Conservation (phyloP, 2,329 filamentous ascomycete species). For the Cercospora zeae-maydis region DNA sequence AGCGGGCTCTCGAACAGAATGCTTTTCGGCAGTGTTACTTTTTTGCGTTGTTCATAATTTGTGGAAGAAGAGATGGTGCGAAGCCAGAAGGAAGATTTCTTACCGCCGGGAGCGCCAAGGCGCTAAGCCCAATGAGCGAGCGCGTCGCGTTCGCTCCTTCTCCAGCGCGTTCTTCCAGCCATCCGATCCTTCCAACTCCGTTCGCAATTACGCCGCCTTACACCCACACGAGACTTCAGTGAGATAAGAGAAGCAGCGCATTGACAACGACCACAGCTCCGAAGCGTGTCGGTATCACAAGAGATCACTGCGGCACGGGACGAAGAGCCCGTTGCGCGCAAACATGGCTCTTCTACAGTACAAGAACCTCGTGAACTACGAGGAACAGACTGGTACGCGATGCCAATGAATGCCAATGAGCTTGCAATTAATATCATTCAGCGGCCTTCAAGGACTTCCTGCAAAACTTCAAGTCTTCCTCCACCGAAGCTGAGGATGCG, state of each 20-base stretch:
- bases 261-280: background rate
- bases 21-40: conserved; percentile 40
- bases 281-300: background rate
- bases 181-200: background rate
- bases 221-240: background rate
- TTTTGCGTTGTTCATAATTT: conserved; percentile 38
- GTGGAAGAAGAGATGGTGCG: conserved; percentile 19
- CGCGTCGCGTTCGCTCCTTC: conserved; percentile 8
- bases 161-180: conserved; percentile 3
- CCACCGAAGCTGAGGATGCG: conserved; percentile 70
- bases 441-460: conserved; percentile 86
- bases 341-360: conserved; percentile 83
- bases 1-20: conserved; percentile 41
- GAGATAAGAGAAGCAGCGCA: background rate
- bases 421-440: conserved; percentile 43
- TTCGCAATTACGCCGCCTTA: background rate
- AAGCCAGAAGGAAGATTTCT: conserved; percentile 11
- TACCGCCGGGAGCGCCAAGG: conserved; percentile 1
- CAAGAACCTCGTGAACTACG: conserved; percentile 78
- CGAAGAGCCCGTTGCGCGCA: conserved; percentile 1
- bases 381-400: conserved; percentile 69
- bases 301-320: background rate
- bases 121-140: background rate
- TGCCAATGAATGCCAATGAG: conserved; percentile 14
- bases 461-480: conserved; percentile 79